These are phyloP conservation scores for Pilatotrama ljubarskyi DNA, from an alignment of 768 basidiomycete genomes.

Conservation along the genomic window DNA sequence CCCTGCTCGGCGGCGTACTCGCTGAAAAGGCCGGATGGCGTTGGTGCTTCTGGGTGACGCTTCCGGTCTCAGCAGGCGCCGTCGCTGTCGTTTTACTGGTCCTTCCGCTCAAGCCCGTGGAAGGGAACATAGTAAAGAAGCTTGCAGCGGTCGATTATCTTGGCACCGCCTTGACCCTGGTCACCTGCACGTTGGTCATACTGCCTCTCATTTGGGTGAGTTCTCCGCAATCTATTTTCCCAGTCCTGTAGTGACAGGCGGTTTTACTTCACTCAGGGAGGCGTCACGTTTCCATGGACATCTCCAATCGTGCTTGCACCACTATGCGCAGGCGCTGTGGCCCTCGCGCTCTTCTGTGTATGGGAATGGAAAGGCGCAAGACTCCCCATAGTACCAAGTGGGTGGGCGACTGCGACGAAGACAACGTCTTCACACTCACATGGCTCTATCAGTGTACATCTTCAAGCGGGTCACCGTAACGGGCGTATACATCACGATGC, in stretches of 20 bases:
- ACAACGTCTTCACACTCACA: neutral
- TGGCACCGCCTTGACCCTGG: slow-evolving; percentile 58
- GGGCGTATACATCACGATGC: slow-evolving; percentile 69
- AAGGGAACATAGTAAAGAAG: slow-evolving; percentile 64
- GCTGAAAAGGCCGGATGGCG: slow-evolving; percentile 64
- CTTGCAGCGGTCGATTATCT: slow-evolving; percentile 64
- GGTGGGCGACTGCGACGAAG: slow-evolving; percentile 21
- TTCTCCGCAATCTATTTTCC: neutral
- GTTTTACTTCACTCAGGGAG: slow-evolving; percentile 61
- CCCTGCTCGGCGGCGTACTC: slow-evolving; percentile 65
- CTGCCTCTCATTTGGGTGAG: slow-evolving; percentile 73
- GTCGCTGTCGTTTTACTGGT: slow-evolving; percentile 59
- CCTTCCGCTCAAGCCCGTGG: slow-evolving; percentile 68
- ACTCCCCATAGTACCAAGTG: slow-evolving; percentile 74
- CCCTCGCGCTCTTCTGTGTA: slow-evolving; percentile 57
- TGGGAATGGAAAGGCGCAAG: slow-evolving; percentile 74
- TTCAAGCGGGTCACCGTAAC: slow-evolving; percentile 66
- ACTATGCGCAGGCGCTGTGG: slow-evolving; percentile 49
- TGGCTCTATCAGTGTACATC: slow-evolving; percentile 55
- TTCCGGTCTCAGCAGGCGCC: slow-evolving; percentile 57
- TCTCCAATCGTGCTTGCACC: slow-evolving; percentile 55
- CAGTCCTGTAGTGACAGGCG: no score
- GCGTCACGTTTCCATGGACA: slow-evolving; percentile 70
- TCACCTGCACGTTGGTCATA: slow-evolving; percentile 61
- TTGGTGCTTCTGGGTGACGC: slow-evolving; percentile 79